Percentiles rank a stretch among this genome's conserved stretches.
phyloP scores from a whole-genome alignment of 768 basidiomycete genomes.

The Cyathus striatus region DNA sequence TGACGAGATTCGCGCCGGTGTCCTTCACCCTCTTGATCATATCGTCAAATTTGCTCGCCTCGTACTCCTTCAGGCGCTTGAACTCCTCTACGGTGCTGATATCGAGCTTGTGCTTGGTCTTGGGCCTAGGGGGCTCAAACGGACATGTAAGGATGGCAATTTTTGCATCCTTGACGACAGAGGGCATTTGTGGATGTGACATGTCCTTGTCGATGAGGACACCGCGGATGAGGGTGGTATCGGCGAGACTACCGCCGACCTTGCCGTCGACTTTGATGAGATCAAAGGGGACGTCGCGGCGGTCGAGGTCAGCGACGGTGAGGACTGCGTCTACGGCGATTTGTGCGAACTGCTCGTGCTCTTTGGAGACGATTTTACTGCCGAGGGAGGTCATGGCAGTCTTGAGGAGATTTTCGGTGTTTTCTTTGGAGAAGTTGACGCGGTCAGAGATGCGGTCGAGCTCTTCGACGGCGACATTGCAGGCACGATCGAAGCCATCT shows the following conservation, averaged over 20 bases:
- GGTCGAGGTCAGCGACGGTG: slow-evolving; percentile 90
- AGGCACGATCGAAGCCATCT: slow-evolving; percentile 96
- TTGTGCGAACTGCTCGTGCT: slow-evolving; percentile 90
- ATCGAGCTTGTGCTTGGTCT: slow-evolving; percentile 98
- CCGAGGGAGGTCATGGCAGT: slow-evolving; percentile 95
- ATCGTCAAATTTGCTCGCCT: slow-evolving; percentile 92
- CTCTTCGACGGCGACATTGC: slow-evolving; percentile 83
- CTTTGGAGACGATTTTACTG: slow-evolving; percentile 98
- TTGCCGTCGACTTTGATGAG: slow-evolving; percentile 99
- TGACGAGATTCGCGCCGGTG: slow-evolving; percentile 95
- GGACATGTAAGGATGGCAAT: slow-evolving; percentile 98
- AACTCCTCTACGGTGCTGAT: slow-evolving; percentile 96
- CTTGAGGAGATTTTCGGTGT: slow-evolving; percentile 87
- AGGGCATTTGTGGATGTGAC: slow-evolving; percentile 99
- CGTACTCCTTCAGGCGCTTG: slow-evolving; percentile 90
- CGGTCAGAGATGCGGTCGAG: slow-evolving; percentile 88
- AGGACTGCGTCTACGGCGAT: slow-evolving; percentile 98
- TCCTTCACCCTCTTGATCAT: slow-evolving; percentile 98
- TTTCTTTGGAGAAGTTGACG: slow-evolving; percentile 76
- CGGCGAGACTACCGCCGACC: slow-evolving; percentile 94
- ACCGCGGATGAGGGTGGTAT: slow-evolving; percentile 92
- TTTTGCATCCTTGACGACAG: slow-evolving; percentile 78
- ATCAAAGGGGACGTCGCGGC: slow-evolving; percentile 94
- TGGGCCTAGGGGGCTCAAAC: slow-evolving; percentile 97
- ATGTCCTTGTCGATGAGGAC: slow-evolving; percentile 99